These are phyloP conservation scores for Moringa oleifera DNA, from an alignment of 345 rosid genomes.

Conservation along the genomic window DNA sequence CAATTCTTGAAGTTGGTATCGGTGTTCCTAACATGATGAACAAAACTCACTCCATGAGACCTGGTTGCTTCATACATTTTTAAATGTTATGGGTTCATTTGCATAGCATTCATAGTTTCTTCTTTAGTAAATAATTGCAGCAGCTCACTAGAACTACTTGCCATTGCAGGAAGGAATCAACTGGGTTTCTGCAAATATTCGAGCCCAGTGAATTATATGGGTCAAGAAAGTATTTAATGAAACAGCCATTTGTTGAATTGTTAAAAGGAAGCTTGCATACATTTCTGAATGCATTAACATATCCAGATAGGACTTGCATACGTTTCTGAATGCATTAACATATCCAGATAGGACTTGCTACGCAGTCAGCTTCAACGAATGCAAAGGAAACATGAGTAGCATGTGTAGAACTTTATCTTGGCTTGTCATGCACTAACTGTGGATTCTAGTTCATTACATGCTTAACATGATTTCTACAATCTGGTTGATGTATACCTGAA, in stretches of 20 bases:
- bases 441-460: slow-evolving; percentile 12
- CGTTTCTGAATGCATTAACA: slow-evolving; percentile 92
- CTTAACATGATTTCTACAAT: slow-evolving; percentile 81
- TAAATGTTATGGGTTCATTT: slow-evolving; percentile 2
- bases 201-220: slow-evolving; percentile 97
- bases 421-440: background rate
- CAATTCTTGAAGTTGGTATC: background rate
- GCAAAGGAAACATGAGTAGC: slow-evolving; percentile 45
- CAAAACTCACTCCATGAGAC: background rate
- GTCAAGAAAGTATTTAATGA: slow-evolving; percentile 88
- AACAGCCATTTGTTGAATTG: slow-evolving; percentile 95
- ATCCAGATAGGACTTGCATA: slow-evolving; percentile 96
- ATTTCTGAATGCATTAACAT: slow-evolving; percentile 90
- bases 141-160: background rate
- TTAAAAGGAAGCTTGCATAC: slow-evolving; percentile 93
- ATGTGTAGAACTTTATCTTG: too few species aligned
- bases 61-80: background rate
- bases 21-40: background rate
- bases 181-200: slow-evolving; percentile 95
- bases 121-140: background rate
- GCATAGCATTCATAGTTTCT: background rate
- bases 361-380: slow-evolving; percentile 96
- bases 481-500: slow-evolving; percentile 94
- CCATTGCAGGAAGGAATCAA: slow-evolving; percentile 81
- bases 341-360: slow-evolving; percentile 97